phyloP scores from a whole-genome alignment of 2,329 filamentous ascomycete genomes.

The Trichoderma afroharzianum region DNA sequence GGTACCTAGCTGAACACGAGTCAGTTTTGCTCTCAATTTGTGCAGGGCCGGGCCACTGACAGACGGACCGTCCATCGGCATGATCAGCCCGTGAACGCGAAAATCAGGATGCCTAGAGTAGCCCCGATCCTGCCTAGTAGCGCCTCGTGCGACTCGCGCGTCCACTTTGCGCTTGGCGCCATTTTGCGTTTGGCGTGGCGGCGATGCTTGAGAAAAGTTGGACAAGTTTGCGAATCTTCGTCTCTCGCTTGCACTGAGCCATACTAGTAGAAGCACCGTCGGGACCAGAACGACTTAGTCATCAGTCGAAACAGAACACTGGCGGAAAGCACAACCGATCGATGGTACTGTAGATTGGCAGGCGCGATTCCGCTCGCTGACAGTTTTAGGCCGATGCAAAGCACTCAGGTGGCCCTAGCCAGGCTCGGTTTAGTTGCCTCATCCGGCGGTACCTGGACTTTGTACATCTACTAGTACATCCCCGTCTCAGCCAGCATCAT shows the following conservation, averaged over 20 bases:
- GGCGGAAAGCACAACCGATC: not conserved
- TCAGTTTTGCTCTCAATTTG: not conserved
- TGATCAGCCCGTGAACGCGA: conserved; percentile 8
- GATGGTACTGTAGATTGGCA: not conserved
- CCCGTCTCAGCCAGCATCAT: not conserved
- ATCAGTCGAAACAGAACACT: not conserved
- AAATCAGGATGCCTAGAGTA: not conserved
- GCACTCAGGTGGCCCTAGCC: not conserved
- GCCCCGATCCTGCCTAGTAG: not conserved
- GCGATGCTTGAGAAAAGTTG: not conserved
- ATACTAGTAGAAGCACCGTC: not conserved
- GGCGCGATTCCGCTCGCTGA: not conserved
- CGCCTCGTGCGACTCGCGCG: not conserved
- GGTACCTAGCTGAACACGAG: conserved; percentile 2
- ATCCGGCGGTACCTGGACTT: not conserved
- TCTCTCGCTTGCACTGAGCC: not conserved
- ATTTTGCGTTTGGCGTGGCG: not conserved
- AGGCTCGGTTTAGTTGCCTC: not conserved
- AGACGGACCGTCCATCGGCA: conserved; percentile 11
- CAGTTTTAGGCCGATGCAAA: not conserved
- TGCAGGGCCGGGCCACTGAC: conserved; percentile 7
- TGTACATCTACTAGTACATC: not conserved
- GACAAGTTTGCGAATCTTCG: not conserved
- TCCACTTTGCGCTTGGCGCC: not conserved
- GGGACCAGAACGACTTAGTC: not conserved